Evolutionary conservation across 2,329 filamentous ascomycete species (phyloP), one percentile per base, ranked within the genome.

Genomic region (Atkinsonella texensis): DNA sequence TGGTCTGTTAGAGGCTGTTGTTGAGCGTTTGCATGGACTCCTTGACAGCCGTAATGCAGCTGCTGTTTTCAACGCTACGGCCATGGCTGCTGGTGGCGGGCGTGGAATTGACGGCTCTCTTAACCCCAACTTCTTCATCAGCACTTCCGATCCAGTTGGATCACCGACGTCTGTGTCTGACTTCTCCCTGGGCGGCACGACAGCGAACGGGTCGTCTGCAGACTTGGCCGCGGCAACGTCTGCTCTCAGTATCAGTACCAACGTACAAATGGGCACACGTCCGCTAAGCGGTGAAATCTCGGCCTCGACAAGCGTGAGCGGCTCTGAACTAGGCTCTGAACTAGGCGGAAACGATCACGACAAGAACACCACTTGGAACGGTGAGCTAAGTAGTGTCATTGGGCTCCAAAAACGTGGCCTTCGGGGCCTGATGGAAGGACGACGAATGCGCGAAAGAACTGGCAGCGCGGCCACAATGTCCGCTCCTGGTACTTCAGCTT

Each of bases 41-140:
- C 79, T 98, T 4, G 93, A 98, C 65, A 93, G 88, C 46, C 80
- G 91, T 46, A 98, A 97, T 59, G 91, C 93, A 0, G 93, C 93
- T 0, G 93, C 93, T 6, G 90, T 98, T 0, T 98, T 98, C 74
- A 98, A 98, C 58, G 93, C 93, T 0, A 93, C 91, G 0, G 93
- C 93, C 50, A 97, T 97, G 93, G 93, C 90, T 0, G 93, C 93
- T 1, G 93, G 93, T 11, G 90, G 93, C 28, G 93, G 93, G 0
- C 81, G 89, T 46, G 87, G 87, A 46, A 87, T 91, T 31, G 83
- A 85, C 50, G 87, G 76, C 39, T 74, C 72, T 1, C 68, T 82
- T 32, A 81, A 82, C 59, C 81, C 81, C 52, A 82, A 83, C 60
- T 81, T 76, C 64, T 81, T 78, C 59, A 74, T 80, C 6, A 69